Conservation (phyloP, 768 basidiomycete species). For the Asterophora parasitica region DNA sequence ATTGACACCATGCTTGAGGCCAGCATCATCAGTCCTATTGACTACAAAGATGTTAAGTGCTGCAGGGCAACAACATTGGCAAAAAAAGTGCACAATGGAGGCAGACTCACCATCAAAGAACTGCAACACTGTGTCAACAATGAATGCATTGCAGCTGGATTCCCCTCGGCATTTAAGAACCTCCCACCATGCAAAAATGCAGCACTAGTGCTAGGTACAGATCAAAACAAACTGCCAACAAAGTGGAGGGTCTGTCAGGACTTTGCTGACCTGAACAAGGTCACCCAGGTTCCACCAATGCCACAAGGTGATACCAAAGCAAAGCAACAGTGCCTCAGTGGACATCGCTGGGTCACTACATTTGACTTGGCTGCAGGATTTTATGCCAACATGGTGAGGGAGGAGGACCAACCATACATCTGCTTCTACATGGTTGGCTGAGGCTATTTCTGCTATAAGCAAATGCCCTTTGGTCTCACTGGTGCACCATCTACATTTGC, state of each 20-base stretch:
- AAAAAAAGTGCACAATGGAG: constrained; percentile 29
- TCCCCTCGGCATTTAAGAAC: constrained; percentile 15
- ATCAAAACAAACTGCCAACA: too few species aligned
- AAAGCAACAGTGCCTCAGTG: constrained; percentile 30
- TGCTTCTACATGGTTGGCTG: constrained; percentile 32
- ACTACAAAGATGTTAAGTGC: constrained; percentile 30
- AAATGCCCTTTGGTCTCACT: constrained; percentile 36
- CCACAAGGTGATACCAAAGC: constrained; percentile 27
- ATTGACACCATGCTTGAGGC: constrained; percentile 31
- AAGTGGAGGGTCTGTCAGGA: constrained; percentile 34
- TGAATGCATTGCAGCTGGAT: constrained; percentile 23
- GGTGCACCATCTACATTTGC: constrained; percentile 34
- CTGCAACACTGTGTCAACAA: constrained; percentile 30
- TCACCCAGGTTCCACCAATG: constrained; percentile 22
- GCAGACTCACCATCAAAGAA: constrained; percentile 27
- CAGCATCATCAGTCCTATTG: constrained; percentile 27
- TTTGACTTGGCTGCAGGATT: constrained; percentile 37
- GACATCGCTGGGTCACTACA: constrained; percentile 25
- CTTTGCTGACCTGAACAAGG: constrained; percentile 27
- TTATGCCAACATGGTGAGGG: constrained; percentile 15
- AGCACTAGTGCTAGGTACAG: too few species aligned
- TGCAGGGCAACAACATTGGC: constrained; percentile 30
- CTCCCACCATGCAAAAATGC: constrained; percentile 18
- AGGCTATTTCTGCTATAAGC: constrained; percentile 29
- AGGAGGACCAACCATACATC: constrained; percentile 19